phyloP scores from a whole-genome alignment of 305 asterid genomes.

The Withania somnifera region DNA sequence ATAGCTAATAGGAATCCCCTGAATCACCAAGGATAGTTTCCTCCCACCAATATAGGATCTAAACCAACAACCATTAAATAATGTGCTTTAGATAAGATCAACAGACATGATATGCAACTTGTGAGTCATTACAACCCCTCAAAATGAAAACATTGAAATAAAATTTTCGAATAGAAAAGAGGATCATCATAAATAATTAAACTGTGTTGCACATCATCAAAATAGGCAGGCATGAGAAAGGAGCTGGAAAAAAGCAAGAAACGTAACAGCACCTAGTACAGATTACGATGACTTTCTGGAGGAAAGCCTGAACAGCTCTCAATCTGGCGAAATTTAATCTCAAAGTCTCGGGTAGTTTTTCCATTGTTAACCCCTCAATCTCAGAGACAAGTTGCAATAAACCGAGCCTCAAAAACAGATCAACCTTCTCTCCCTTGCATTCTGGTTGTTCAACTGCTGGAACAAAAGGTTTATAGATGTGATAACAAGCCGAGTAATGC shows the following conservation, averaged over 20 bases:
- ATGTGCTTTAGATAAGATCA: background rate
- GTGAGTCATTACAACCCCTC: background rate
- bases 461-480: background rate
- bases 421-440: slow-evolving; percentile 18
- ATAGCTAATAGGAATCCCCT: background rate
- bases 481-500: background rate
- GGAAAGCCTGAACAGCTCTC: slow-evolving; percentile 15
- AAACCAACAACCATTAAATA: background rate
- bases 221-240: background rate
- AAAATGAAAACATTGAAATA: background rate
- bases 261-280: slow-evolving; percentile 11
- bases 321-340: slow-evolving; percentile 14
- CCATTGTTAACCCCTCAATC: slow-evolving; percentile 11
- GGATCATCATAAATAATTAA: background rate
- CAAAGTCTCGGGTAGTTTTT: slow-evolving; percentile 18
- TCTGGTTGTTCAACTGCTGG: slow-evolving; percentile 2
- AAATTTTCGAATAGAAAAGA: background rate
- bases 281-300: slow-evolving; percentile 17
- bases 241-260: background rate
- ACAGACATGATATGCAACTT: background rate
- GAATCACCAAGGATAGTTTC: background rate
- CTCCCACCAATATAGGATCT: background rate
- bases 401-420: slow-evolving; percentile 19
- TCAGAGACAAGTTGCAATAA: slow-evolving; percentile 10
- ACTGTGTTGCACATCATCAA: background rate